Percentiles rank a stretch among this genome's conserved stretches.
phyloP scores from a whole-genome alignment of 2,329 filamentous ascomycete species.

The Colletotrichum lini region DNA sequence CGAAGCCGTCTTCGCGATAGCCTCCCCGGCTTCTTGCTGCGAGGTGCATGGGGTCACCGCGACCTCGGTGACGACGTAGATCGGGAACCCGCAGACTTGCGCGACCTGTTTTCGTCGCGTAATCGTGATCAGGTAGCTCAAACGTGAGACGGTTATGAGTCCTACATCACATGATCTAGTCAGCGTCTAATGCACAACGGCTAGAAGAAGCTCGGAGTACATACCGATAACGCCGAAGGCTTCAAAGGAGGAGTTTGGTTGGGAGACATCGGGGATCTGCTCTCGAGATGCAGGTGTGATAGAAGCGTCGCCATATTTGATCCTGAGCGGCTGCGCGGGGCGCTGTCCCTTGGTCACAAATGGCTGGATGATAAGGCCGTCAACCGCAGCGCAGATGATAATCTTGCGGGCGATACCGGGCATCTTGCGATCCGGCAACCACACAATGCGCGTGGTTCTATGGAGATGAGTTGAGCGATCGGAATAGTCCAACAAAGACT shows the following conservation, averaged over 20 bases:
- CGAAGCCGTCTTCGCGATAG: conserved; percentile 74
- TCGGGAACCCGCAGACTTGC: conserved; percentile 82
- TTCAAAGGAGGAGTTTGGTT: conserved; percentile 67
- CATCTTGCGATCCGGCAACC: conserved; percentile 64
- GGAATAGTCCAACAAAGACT: not conserved
- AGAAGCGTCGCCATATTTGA: conserved; percentile 77
- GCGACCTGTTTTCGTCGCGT: conserved; percentile 90
- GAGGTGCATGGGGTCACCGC: conserved; percentile 90
- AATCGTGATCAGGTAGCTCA: conserved; percentile 89
- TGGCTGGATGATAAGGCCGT: conserved; percentile 87
- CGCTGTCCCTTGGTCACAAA: conserved; percentile 72
- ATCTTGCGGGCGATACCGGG: conserved; percentile 84
- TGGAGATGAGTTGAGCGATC: not conserved
- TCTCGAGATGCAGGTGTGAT: conserved; percentile 63
- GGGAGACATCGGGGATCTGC: conserved; percentile 59
- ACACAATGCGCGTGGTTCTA: conserved; percentile 17
- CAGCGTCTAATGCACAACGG: conserved; percentile 4
- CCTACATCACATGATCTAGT: conserved; percentile 67
- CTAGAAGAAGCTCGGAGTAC: conserved; percentile 41
- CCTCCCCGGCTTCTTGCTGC: conserved; percentile 78
- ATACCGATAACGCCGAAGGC: conserved; percentile 73
- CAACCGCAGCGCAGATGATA: conserved; percentile 83
- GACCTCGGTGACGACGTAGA: conserved; percentile 92
- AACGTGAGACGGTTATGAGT: conserved; percentile 84
- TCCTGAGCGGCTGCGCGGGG: conserved; percentile 71